Conservation (phyloP, 805 yeast genomes). For the Yamadazyma paraphyllophila region DNA sequence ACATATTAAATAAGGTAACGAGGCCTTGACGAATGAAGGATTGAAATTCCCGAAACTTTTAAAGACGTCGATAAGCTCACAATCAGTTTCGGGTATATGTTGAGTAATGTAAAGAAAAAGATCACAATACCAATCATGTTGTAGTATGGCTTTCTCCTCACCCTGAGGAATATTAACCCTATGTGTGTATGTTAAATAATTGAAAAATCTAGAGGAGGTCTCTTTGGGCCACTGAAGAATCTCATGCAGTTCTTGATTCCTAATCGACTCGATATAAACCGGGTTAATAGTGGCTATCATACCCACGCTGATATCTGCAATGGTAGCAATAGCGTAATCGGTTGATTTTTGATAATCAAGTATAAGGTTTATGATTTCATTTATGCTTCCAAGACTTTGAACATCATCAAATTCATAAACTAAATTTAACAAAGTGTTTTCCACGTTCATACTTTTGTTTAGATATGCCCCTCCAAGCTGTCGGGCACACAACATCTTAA, state of each 20-base stretch:
- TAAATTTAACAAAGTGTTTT: conserved; percentile 19
- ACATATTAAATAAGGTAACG: conserved; percentile 11
- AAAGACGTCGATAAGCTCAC: not conserved
- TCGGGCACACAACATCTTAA: conserved; percentile 19
- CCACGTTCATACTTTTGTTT: conserved; percentile 23
- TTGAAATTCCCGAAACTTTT: not conserved
- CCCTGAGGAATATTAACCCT: too few species aligned
- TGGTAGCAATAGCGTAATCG: conserved; percentile 1
- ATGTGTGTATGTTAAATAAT: not conserved
- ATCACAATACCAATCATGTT: not conserved
- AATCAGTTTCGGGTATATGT: not conserved
- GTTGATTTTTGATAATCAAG: not conserved
- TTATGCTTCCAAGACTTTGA: not conserved
- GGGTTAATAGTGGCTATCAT: not conserved
- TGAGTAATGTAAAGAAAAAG: not conserved
- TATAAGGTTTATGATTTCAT: not conserved
- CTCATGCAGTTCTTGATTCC: not conserved
- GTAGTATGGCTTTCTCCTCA: not conserved
- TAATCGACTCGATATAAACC: not conserved
- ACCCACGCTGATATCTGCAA: conserved; percentile 5
- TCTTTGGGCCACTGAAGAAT: not conserved
- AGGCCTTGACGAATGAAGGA: not conserved
- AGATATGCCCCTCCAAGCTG: conserved; percentile 21
- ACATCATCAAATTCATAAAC: conserved; percentile 21
- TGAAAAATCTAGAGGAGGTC: not conserved